Conservation (phyloP, 768 basidiomycete species). For the Russula abietina region DNA sequence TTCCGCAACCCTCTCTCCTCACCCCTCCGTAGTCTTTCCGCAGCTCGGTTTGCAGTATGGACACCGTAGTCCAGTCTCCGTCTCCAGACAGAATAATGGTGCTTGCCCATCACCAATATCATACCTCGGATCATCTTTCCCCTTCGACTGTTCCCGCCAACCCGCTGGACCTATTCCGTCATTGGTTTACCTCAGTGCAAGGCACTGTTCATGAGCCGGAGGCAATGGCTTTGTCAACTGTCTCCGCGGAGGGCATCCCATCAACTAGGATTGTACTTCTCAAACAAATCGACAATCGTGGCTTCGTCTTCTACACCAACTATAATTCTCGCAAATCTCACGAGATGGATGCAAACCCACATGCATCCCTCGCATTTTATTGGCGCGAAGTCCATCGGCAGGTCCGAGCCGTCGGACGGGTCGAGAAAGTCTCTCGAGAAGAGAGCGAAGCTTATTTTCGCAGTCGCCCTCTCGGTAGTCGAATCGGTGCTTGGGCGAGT, state of each 20-base stretch:
- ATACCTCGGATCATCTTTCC: slow-evolving; percentile 56
- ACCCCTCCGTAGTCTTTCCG: background rate
- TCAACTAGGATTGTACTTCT: slow-evolving; percentile 87
- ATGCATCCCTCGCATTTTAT: slow-evolving; percentile 82
- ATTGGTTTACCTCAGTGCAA: slow-evolving; percentile 75
- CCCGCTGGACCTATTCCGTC: slow-evolving; percentile 80
- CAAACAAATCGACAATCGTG: slow-evolving; percentile 80
- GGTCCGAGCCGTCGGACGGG: slow-evolving; percentile 79
- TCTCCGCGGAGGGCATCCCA: slow-evolving; percentile 66
- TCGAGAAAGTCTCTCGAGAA: slow-evolving; percentile 64
- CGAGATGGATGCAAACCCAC: slow-evolving; percentile 71
- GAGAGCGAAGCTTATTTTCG: slow-evolving; percentile 83
- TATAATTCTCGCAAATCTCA: slow-evolving; percentile 88
- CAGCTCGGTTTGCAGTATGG: slow-evolving; percentile 34
- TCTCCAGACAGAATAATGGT: slow-evolving; percentile 55
- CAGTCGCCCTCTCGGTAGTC: slow-evolving; percentile 74
- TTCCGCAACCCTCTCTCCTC: background rate
- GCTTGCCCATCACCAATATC: slow-evolving; percentile 71
- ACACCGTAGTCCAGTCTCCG: slow-evolving; percentile 34
- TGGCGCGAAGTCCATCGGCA: slow-evolving; percentile 81
- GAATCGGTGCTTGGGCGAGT: slow-evolving; percentile 91
- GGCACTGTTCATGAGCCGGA: slow-evolving; percentile 80
- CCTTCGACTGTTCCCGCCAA: slow-evolving; percentile 54
- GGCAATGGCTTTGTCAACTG: slow-evolving; percentile 76
- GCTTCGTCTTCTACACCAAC: slow-evolving; percentile 97